phyloP scores from a whole-genome alignment of 1,139 yeast species.

The Nakaseomyces uthaithaninus region DNA sequence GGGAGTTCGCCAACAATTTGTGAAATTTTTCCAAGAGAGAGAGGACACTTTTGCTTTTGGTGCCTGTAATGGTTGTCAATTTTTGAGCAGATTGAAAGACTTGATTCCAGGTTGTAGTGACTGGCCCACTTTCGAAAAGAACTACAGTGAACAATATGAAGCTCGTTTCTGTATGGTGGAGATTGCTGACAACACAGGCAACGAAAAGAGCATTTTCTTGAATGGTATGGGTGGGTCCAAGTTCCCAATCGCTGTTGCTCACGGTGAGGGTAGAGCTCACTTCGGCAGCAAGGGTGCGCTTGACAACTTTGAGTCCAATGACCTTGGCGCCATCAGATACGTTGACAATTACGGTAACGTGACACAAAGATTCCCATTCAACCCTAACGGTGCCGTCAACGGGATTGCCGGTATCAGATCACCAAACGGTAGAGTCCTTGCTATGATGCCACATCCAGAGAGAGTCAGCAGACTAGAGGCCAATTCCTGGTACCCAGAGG shows the following conservation, averaged over 20 bases:
- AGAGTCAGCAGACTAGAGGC: conserved; percentile 83
- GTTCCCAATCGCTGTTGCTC: conserved; percentile 95
- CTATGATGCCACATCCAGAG: conserved; percentile 99
- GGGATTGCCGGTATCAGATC: conserved; percentile 92
- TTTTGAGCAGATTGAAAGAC: conserved; percentile 76
- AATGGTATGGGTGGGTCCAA: conserved; percentile 87
- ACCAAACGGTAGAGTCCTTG: conserved; percentile 89
- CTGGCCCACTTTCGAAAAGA: conserved; percentile 97
- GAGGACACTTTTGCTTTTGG: conserved; percentile 95
- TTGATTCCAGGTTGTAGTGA: conserved; percentile 90
- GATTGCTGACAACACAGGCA: conserved; percentile 46
- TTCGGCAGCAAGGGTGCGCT: conserved; percentile 39
- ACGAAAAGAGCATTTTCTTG: conserved; percentile 57
- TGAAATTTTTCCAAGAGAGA: conserved; percentile 75
- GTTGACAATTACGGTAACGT: conserved; percentile 85
- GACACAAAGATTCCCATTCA: conserved; percentile 80
- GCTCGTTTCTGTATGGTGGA: conserved; percentile 92
- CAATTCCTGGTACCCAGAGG: conserved; percentile 83
- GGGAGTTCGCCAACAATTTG: conserved; percentile 66
- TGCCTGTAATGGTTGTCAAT: conserved; percentile 99
- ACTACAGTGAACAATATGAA: conserved; percentile 89
- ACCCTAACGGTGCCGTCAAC: conserved; percentile 92
- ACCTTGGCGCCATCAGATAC: conserved; percentile 60
- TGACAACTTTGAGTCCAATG: conserved; percentile 43
- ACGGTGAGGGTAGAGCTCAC: conserved; percentile 93